Conservation (phyloP, 345 rosid species). For the Arabidopsis suecica region DNA sequence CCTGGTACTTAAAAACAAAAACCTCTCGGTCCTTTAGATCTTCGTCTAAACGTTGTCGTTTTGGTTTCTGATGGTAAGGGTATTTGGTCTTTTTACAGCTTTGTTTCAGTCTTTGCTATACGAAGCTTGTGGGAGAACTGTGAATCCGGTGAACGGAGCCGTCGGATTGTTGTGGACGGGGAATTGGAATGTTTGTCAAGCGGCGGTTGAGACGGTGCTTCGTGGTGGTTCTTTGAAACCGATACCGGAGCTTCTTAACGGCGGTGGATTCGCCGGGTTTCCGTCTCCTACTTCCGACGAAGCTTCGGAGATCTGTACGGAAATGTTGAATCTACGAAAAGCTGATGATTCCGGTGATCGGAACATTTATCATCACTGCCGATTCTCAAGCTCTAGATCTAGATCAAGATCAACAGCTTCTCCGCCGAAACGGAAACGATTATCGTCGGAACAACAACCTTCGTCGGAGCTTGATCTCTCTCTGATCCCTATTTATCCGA, state of each 20-base stretch:
- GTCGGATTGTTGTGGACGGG: constrained; percentile 75
- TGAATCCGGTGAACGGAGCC: constrained; percentile 75
- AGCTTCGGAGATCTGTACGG: constrained; percentile 65
- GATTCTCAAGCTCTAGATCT: constrained; percentile 79
- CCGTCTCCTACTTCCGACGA: constrained; percentile 60
- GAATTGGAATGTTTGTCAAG: constrained; percentile 67
- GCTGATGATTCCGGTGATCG: constrained; percentile 43
- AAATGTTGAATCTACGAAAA: constrained; percentile 55
- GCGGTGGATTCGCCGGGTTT: constrained; percentile 23
- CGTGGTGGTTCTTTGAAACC: constrained; percentile 61
- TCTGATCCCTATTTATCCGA: constrained; percentile 48
- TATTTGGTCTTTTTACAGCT: constrained; percentile 46
- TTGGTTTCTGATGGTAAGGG: background rate
- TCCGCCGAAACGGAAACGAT: constrained; percentile 59
- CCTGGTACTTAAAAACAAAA: constrained; percentile 51
- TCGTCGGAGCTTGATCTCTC: constrained; percentile 76
- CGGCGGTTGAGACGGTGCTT: constrained; percentile 67
- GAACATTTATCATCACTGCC: constrained; percentile 50
- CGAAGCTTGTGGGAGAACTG: constrained; percentile 72
- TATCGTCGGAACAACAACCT: constrained; percentile 45
- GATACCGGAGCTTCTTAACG: constrained; percentile 43
- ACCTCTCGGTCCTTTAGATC: background rate
- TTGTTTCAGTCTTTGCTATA: constrained; percentile 69
- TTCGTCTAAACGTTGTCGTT: background rate
- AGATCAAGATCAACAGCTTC: constrained; percentile 64